Base-by-base conservation (phyloP, 306 rosid genomes). In the Fagus crenata region DNA sequence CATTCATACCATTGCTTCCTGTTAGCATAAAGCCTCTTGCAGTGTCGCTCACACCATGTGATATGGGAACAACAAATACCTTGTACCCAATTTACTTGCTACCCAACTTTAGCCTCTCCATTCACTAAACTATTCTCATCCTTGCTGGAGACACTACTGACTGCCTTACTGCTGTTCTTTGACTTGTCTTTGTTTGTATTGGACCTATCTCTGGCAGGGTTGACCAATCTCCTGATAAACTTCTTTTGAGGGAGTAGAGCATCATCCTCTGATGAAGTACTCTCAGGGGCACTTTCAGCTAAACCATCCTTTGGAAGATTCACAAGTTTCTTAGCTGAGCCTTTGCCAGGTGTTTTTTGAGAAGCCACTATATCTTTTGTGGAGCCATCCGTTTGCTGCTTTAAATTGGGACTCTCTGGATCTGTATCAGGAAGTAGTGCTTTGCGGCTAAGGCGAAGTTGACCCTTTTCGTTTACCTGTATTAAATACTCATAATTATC, bases 391-490 rank as follows among this genome's bases (percentile, higher is more conserved):
- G 86, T 64, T 51, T 84, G 74, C 77, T 82, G 89, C 79, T 78
- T 78, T 75, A 9, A 84, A 84, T 76, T 80, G 28, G 85, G 81
- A 43, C 80, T 80, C 39, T 83, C 89, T 68, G 80, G 69, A 84
- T 84, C 86, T n/a, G 89, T 42, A 63, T 83, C 91, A 7, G 97
- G 97, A 88, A 90, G 96, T 87, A 95, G 49, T 40, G 91, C 97
- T 72, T 90, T 85, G 76, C 77, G 91, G 81, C 98, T 95, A 78
- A 95, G 93, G 85, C 98, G 98, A 84, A 95, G 90, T 73, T 95
- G 98, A 33, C 98, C 97, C 81, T 89, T 92, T 37, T 89, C 96
- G 86, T 95, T 95, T 83, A 84, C 86, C 98, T 95, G 89, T 74
- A 86, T 77, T 17, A 36, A 69, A 80, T n/a, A 74, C 59, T 35